Evolutionary conservation across 768 basidiomycete species (phyloP), one percentile per base, ranked within the genome.

Genomic region (Naganishia vishniacii): DNA sequence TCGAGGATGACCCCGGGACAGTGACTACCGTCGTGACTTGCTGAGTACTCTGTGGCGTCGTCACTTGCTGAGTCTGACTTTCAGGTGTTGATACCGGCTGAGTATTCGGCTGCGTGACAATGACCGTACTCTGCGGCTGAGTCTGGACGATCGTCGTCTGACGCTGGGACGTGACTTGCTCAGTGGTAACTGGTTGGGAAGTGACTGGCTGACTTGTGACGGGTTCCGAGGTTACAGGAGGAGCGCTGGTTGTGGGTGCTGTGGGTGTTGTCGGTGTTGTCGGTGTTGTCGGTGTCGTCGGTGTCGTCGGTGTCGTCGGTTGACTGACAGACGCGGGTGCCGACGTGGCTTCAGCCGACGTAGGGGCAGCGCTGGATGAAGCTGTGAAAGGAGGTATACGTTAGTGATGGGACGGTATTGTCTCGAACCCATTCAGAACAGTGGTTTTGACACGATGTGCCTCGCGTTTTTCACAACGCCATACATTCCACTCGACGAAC

Each of bases 111-210:
- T 49, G 44, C 3, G 61, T 62, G 6, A 61, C 60, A 18, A 62
- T 37, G 5, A 62, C 48, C 32, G 61, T 51, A 28, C 34, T 62
- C 23, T 48, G 51, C 9, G 40, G 59, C 29, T 44, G 37, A 18
- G 59, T 59, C 1, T 25, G 29, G 12, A 47, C 48, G 16, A 56
- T 25, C 26, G 28, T 26, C 20, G 37, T 42, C 26, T 65, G 48
- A n/a, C 44, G 32, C 12, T 53, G 44, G n/a, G 64, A 47, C 45
- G 44, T 49, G 37, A 56, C 34, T 41, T 48, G n/a, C 58, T 56
- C 48, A 20, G 62, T 62, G 23, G 61, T 51, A 5, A 62, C 62
- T 20, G 25, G 62, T 56, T 20, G 62, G 42, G 42, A 9, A 18
- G 42, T 44, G 3, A 34, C 34, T 34, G 58, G 56, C 32, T 25